phyloP scores from a whole-genome alignment of 2,329 filamentous ascomycete species.

The Aspergillus ustus region DNA sequence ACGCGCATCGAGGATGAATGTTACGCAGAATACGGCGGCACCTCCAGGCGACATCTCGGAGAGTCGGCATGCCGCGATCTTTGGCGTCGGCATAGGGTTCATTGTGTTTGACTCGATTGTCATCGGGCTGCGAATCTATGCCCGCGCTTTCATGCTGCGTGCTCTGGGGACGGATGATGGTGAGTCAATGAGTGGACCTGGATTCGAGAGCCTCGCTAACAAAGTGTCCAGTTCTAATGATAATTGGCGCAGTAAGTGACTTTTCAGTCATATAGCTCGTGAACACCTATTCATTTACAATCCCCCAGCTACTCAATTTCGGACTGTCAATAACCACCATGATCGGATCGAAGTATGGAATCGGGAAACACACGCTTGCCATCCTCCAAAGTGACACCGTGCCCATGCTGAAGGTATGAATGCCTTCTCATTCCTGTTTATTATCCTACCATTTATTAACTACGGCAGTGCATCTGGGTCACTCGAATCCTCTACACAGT shows the following conservation, averaged over 20 bases:
- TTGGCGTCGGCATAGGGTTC: constrained; percentile 8
- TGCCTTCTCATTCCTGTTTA: not conserved
- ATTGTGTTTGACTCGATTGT: constrained; percentile 1
- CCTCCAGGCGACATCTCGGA: not conserved
- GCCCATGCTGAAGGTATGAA: not conserved
- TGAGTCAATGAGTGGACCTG: not conserved
- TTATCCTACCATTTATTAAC: not conserved
- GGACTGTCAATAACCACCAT: too few species aligned
- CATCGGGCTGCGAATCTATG: constrained; percentile 3
- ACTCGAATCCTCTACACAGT: constrained; percentile 1
- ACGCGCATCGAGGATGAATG: too few species aligned
- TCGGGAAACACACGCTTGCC: not conserved
- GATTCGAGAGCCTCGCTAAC: too few species aligned
- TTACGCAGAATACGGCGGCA: not conserved
- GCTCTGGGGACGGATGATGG: constrained; percentile 6
- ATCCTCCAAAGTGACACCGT: not conserved
- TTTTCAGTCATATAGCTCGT: too few species aligned
- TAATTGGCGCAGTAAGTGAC: not conserved
- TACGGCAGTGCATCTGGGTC: constrained; percentile 1
- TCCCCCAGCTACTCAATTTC: too few species aligned
- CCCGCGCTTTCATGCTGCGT: constrained; percentile 4
- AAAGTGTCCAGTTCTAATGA: not conserved
- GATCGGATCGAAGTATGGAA: not conserved
- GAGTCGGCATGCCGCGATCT: not conserved
- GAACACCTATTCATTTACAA: too few species aligned